A percentile compares a stretch with the other conserved stretches of the same genome.
phyloP scores from a whole-genome alignment of 2,329 filamentous ascomycete species.

The Amphichorda felina region DNA sequence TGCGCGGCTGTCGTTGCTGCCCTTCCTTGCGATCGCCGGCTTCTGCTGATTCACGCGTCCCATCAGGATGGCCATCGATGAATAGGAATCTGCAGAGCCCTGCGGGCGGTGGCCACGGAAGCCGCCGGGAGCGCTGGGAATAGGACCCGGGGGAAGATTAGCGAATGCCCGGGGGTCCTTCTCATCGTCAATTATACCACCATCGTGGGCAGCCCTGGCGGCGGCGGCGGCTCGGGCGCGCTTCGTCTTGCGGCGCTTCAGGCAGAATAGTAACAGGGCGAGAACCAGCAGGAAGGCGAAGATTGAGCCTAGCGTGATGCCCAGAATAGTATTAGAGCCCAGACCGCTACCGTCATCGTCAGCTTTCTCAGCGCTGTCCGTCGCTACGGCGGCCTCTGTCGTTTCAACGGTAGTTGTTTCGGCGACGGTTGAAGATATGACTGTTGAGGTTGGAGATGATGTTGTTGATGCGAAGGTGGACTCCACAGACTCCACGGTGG shows the following conservation, averaged over 20 bases:
- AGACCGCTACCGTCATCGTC: slow-evolving; percentile 17
- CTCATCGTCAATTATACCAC: slow-evolving; percentile 24
- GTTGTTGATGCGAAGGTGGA: slow-evolving; percentile 8
- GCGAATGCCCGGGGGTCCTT: slow-evolving; percentile 41
- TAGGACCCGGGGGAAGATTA: slow-evolving; percentile 25
- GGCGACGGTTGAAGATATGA: slow-evolving; percentile 8
- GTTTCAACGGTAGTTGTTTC: slow-evolving; percentile 8
- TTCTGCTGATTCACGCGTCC: slow-evolving; percentile 44
- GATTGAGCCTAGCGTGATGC: slow-evolving; percentile 72
- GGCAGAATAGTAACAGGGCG: slow-evolving; percentile 56
- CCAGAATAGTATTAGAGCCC: slow-evolving; percentile 51
- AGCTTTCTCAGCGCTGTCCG: slow-evolving; percentile 15
- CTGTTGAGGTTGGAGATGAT: slow-evolving; percentile 10
- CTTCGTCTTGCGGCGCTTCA: slow-evolving; percentile 37
- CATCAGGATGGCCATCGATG: slow-evolving; percentile 54
- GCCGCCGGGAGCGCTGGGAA: slow-evolving; percentile 18
- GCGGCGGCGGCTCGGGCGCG: slow-evolving; percentile 33
- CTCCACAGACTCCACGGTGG: too few species aligned
- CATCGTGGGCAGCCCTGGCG: slow-evolving; percentile 1
- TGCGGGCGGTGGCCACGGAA: slow-evolving; percentile 40
- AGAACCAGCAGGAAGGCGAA: slow-evolving; percentile 61
- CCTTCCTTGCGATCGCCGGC: slow-evolving; percentile 32
- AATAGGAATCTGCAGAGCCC: slow-evolving; percentile 44
- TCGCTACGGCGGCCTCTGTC: slow-evolving; percentile 2
- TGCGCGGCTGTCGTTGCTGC: slow-evolving; percentile 42